Evolutionary conservation across 495 filamentous ascomycete species (phyloP).

Genomic region (Annulohypoxylon bovei): DNA sequence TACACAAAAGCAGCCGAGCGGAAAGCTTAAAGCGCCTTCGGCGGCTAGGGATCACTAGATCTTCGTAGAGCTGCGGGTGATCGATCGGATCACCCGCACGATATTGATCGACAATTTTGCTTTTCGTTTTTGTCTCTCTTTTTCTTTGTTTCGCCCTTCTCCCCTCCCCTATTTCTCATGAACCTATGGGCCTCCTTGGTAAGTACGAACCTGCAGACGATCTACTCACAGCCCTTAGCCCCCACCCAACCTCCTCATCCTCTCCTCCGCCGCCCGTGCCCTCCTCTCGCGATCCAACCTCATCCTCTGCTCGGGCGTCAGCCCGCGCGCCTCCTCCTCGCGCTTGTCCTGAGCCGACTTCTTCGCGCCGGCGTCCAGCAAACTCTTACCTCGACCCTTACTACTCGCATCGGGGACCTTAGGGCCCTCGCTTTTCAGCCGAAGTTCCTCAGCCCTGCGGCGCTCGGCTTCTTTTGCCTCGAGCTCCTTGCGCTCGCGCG

Average conservation of each 20-base stretch:
- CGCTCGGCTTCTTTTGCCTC: constrained; percentile 69
- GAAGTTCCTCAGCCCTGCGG: constrained; percentile 71
- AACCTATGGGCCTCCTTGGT: no score
- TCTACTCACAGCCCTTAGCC: neutral
- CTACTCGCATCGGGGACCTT: constrained; percentile 47
- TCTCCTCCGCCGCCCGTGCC: constrained; percentile 87
- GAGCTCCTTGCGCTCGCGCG: constrained; percentile 64
- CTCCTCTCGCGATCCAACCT: constrained; percentile 82
- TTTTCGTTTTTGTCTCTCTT: no score
- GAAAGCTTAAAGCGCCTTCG: neutral
- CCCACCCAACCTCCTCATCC: constrained; percentile 70
- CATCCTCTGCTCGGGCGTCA: constrained; percentile 86
- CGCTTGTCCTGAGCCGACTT: constrained; percentile 79
- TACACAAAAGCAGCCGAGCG: neutral
- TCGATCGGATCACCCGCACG: neutral
- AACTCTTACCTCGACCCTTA: constrained; percentile 52
- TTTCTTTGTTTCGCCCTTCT: neutral
- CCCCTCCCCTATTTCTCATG: neutral
- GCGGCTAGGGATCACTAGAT: neutral
- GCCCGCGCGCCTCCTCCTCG: constrained; percentile 81
- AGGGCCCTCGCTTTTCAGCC: constrained; percentile 62
- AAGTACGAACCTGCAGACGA: neutral
- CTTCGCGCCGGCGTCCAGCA: constrained; percentile 60
- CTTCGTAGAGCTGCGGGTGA: neutral
- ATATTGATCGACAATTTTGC: neutral